Percentiles rank a stretch among this genome's conserved stretches.
phyloP scores from a whole-genome alignment of 805 yeast species.

The Candida caryicola region DNA sequence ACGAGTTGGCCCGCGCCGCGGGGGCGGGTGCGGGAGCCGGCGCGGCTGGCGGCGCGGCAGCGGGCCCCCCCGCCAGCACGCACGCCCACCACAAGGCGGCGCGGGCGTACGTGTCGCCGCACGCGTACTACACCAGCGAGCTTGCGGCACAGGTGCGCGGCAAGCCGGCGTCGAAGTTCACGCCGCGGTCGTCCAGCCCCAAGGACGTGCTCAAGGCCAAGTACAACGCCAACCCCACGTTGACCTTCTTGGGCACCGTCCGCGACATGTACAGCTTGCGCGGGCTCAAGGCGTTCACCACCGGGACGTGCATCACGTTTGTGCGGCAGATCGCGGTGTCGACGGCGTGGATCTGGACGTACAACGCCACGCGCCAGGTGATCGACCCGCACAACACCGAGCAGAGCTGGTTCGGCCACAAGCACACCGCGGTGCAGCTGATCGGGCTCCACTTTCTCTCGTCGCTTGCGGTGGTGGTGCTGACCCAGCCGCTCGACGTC shows the following conservation, averaged over 20 bases:
- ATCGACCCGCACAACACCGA: conserved; percentile 50
- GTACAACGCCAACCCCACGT: conserved; percentile 54
- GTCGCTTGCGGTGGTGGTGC: conserved; percentile 67
- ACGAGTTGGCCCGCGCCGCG: conserved; percentile 22
- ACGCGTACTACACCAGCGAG: conserved; percentile 39
- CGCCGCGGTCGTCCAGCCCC: conserved; percentile 13
- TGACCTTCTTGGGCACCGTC: conserved; percentile 50
- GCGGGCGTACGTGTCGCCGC: conserved; percentile 41
- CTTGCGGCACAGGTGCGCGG: conserved; percentile 26
- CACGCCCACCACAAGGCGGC: conserved; percentile 20
- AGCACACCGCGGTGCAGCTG: conserved; percentile 37
- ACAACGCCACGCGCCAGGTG: conserved; percentile 71
- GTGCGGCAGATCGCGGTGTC: conserved; percentile 76
- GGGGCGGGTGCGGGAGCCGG: conserved; percentile 21
- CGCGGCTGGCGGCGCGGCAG: conserved; percentile 25
- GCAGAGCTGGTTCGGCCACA: conserved; percentile 45
- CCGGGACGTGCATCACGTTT: conserved; percentile 81
- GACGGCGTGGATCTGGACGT: conserved; percentile 79
- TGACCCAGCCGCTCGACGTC: conserved; percentile 86
- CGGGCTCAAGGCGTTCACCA: conserved; percentile 75
- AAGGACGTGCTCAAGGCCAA: conserved; percentile 20
- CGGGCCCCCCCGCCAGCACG: conserved; percentile 6
- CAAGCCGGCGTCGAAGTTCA: conserved; percentile 21
- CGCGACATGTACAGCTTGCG: conserved; percentile 68
- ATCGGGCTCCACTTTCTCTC: conserved; percentile 58